Conservation (phyloP, 768 basidiomycete species). For the Ramaria rubella region DNA sequence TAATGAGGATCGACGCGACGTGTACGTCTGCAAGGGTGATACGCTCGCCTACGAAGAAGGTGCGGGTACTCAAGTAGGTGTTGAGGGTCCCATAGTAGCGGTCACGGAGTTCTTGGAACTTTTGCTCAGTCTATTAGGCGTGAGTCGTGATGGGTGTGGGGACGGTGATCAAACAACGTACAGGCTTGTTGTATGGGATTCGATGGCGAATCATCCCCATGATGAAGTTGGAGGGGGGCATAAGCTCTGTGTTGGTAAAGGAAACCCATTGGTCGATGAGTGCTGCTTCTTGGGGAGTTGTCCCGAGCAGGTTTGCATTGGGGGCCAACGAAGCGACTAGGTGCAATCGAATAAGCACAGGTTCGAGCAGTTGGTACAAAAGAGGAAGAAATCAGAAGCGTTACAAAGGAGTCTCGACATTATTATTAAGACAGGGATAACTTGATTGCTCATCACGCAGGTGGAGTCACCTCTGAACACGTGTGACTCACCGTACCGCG, state of each 20-base stretch:
- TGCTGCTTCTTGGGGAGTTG: constrained; percentile 57
- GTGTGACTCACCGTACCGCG: constrained; percentile 73
- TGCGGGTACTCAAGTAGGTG: constrained; percentile 63
- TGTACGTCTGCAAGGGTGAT: constrained; percentile 88
- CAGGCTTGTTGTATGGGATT: constrained; percentile 79
- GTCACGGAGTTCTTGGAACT: constrained; percentile 44
- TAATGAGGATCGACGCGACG: constrained; percentile 53
- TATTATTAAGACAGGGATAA: constrained; percentile 67
- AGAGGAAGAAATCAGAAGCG: constrained; percentile 9
- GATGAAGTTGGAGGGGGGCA: constrained; percentile 31
- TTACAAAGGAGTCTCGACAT: constrained; percentile 49
- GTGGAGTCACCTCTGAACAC: constrained; percentile 19
- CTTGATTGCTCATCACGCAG: constrained; percentile 49
- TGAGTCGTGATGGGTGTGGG: constrained; percentile 3
- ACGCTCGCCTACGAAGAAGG: constrained; percentile 90
- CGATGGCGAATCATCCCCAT: constrained; percentile 38
- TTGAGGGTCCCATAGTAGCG: constrained; percentile 65
- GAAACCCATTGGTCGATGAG: constrained; percentile 82
- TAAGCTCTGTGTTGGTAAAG: constrained; percentile 64
- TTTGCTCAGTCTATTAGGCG: constrained; percentile 49
- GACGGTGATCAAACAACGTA: constrained; percentile 21
- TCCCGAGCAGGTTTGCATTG: constrained; percentile 73
- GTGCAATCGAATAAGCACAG: constrained; percentile 17
- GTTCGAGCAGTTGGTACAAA: background rate
- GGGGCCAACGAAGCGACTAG: constrained; percentile 72